Conservation (phyloP, 2,329 filamentous ascomycete genomes). For the Endocalyx cinctus region DNA sequence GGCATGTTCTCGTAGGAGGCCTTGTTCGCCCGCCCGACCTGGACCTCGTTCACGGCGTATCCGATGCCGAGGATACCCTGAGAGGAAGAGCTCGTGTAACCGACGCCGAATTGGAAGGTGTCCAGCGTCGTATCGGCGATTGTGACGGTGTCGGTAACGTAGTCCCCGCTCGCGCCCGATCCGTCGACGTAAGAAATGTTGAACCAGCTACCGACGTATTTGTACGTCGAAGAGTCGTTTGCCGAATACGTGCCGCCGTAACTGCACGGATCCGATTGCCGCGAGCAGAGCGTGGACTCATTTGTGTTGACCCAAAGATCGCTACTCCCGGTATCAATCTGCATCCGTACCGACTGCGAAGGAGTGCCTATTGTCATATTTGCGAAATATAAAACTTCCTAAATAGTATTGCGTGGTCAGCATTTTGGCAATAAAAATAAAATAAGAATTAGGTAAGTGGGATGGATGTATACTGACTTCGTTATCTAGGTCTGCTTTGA, state of each 20-base stretch:
- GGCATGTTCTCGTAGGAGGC: constrained; percentile 65
- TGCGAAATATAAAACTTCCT: constrained; percentile 61
- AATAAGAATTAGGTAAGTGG: too few relatives aligned
- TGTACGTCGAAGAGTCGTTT: constrained; percentile 71
- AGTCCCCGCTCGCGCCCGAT: constrained; percentile 71
- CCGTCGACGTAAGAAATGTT: constrained; percentile 87
- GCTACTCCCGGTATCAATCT: constrained; percentile 65
- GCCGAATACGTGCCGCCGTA: constrained; percentile 63
- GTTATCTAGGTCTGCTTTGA: constrained; percentile 49
- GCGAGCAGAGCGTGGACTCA: constrained; percentile 55
- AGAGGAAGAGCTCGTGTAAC: constrained; percentile 54
- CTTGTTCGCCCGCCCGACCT: constrained; percentile 53
- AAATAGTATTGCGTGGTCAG: not conserved
- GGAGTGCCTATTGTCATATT: constrained; percentile 62
- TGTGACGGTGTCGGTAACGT: constrained; percentile 67
- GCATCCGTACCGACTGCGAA: constrained; percentile 50
- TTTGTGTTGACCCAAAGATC: constrained; percentile 68
- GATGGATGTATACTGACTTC: constrained; percentile 40
- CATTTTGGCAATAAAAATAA: too few relatives aligned
- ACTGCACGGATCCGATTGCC: constrained; percentile 46
- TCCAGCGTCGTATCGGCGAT: constrained; percentile 51
- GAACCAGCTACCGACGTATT: constrained; percentile 69
- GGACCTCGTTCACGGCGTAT: constrained; percentile 74
- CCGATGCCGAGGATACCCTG: constrained; percentile 85
- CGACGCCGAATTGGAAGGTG: constrained; percentile 67